Evolutionary conservation across 164 flowering plant genomes (phyloP), one percentile per base, ranked within the genome.

Genomic region (Protea cynaroides): DNA sequence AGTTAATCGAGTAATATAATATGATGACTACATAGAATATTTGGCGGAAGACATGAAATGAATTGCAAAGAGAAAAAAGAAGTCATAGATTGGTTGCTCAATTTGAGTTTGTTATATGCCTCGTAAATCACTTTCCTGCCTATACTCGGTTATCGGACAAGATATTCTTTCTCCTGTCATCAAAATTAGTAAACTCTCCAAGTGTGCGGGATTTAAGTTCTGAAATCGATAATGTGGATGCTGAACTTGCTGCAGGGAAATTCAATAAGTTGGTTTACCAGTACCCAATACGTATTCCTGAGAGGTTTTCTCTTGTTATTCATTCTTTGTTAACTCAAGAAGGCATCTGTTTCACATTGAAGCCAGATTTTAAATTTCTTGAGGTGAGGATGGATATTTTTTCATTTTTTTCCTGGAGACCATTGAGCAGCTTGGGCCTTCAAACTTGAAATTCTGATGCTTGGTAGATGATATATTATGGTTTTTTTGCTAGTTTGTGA

Each of bases 261-360:
- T 94, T 94, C 69, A 94, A 94, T 72, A 92, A 90, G 64, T 76
- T 94, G 67, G 98, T 94, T 61, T 94, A 94, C 76, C 84, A 90
- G 64, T 94, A 90, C 74, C 98, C 97, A 50, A 94, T 94, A 56
- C 95, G 97, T 57, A 94, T 94, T 21, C 98, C 98, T 0, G 98
- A 94, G 76, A 84, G 98, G 72, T 94, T 94, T 79, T 94, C 98
- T 66, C 96, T 94, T 72, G 98, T 94, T 57, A 94, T 94, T 64
- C 97, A 97, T 55, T 90, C 98, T 57, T 75, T 94, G 55, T 77
- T 94, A 79, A 94, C 98, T 59, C 98, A 94, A 74, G 98, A 94
- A 77, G 98, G 98, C 62, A 94, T 94, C 66, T 94, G 98, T 75
- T 90, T 94, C 73, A 90, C 92, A 2, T 59, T 94, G 67, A 36